Evolutionary conservation across 1,284 basidiomycete genomes (phyloP).

Genomic region (Cryptococcus depauperatus): DNA sequence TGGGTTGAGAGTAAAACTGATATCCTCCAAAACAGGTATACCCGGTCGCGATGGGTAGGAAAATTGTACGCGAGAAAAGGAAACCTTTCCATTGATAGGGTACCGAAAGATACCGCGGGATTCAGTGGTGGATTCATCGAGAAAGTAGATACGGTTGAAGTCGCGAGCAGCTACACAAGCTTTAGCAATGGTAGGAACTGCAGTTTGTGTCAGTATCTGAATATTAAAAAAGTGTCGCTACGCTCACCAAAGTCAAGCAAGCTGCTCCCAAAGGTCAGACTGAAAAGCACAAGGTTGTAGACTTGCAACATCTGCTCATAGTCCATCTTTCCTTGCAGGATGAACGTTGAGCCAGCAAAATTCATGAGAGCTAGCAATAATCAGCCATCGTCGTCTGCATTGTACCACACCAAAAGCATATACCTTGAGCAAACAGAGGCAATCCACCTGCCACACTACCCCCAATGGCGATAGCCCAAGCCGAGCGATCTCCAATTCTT

Average conservation of each 20-base stretch:
- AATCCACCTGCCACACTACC: conserved; percentile 70
- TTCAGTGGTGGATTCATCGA: conserved; percentile 55
- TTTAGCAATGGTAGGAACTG: conserved; percentile 72
- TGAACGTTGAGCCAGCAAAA: conserved; percentile 76
- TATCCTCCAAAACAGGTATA: conserved; percentile 57
- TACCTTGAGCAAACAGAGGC: conserved; percentile 72
- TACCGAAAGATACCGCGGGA: conserved; percentile 60
- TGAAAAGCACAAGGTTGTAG: conserved; percentile 85
- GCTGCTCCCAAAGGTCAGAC: conserved; percentile 81
- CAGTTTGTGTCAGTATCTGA: conserved; percentile 7
- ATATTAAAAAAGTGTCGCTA: neutral
- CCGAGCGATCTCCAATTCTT: conserved; percentile 62
- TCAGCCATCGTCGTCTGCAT: neutral
- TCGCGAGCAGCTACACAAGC: conserved; percentile 70
- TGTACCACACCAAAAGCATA: conserved; percentile 9
- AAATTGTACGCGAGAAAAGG: conserved; percentile 66
- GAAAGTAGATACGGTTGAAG: conserved; percentile 59
- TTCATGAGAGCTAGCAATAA: conserved; percentile 64
- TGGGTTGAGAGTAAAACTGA: conserved; percentile 57
- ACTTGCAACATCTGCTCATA: conserved; percentile 83
- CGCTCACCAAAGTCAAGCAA: conserved; percentile 77
- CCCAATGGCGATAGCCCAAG: conserved; percentile 74
- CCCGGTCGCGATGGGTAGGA: conserved; percentile 73
- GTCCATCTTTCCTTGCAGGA: conserved; percentile 69
- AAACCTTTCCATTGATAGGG: conserved; percentile 56